phyloP scores from a whole-genome alignment of 495 filamentous ascomycete genomes.

The Trichoderma erinaceum region DNA sequence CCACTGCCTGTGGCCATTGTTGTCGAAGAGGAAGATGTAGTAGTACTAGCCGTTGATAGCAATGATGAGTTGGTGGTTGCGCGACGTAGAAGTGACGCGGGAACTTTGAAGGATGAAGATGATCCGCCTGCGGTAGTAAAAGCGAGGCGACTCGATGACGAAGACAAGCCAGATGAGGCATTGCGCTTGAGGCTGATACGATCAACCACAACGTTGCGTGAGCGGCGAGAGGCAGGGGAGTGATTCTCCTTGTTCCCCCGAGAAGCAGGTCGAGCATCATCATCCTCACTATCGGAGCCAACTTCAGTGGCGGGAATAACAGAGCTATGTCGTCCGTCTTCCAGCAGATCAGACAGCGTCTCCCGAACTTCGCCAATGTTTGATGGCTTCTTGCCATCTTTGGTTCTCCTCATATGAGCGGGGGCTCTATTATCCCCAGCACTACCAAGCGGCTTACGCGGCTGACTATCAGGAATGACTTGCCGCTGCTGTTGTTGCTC shows the following conservation, averaged over 20 bases:
- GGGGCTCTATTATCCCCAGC: conserved; percentile 50
- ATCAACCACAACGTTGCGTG: conserved; percentile 59
- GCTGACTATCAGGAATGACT: conserved; percentile 44
- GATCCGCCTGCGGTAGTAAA: conserved; percentile 43
- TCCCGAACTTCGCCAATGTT: conserved; percentile 74
- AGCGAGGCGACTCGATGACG: conserved; percentile 50
- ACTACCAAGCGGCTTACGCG: conserved; percentile 21
- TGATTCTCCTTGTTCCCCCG: conserved; percentile 38
- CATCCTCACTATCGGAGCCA: conserved; percentile 38
- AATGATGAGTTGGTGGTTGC: conserved; percentile 59
- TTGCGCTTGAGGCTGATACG: conserved; percentile 72
- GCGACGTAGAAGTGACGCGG: conserved; percentile 63
- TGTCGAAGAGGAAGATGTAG: conserved; percentile 27
- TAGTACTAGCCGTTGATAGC: conserved; percentile 26
- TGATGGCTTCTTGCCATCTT: conserved; percentile 52
- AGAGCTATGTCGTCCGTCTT: conserved; percentile 47
- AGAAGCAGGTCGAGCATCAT: conserved; percentile 31
- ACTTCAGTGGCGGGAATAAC: conserved; percentile 41
- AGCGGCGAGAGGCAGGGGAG: conserved; percentile 44
- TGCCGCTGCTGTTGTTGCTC: conserved; percentile 35
- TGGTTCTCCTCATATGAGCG: conserved; percentile 59
- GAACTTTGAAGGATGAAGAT: conserved; percentile 58
- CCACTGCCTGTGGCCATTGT: conserved; percentile 33
- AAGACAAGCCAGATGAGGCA: conserved; percentile 35
- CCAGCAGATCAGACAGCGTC: conserved; percentile 73